These are phyloP conservation scores for Kodamaea lidongshanica DNA, from an alignment of 805 yeast species.

Conservation along the genomic window DNA sequence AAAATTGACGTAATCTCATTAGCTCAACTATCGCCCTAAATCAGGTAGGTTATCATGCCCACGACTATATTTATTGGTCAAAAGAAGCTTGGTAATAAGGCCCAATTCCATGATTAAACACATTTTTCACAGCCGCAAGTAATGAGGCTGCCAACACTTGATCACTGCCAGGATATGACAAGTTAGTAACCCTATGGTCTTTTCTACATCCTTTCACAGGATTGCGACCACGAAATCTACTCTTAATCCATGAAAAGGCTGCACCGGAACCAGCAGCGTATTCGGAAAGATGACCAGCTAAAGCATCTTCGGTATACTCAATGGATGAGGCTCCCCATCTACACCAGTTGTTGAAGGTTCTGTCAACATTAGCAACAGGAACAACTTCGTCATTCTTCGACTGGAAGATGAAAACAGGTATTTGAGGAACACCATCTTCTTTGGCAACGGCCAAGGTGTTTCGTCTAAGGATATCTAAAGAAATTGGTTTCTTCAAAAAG, in stretches of 20 bases:
- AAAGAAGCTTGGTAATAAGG: constrained; percentile 1
- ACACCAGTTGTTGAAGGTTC: constrained; percentile 9
- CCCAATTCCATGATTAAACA: constrained; percentile 3
- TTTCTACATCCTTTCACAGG: constrained; percentile 15
- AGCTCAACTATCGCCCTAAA: constrained; percentile 1
- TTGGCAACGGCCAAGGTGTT: not conserved
- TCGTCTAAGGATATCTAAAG: not conserved
- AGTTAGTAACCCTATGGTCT: constrained; percentile 39
- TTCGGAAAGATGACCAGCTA: constrained; percentile 22
- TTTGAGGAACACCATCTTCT: constrained; percentile 3
- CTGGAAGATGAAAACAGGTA: constrained; percentile 9
- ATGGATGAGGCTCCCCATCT: constrained; percentile 16
- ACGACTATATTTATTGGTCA: too few species aligned
- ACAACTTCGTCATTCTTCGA: constrained; percentile 7
- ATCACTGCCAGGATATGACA: constrained; percentile 35
- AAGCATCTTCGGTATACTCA: constrained; percentile 21
- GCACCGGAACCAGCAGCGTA: constrained; percentile 9
- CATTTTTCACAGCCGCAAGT: constrained; percentile 1
- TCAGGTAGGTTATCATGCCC: not conserved
- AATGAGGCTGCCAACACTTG: not conserved
- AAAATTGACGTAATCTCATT: too few species aligned
- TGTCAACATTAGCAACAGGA: constrained; percentile 5
- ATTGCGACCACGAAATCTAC: constrained; percentile 12
- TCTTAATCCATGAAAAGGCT: constrained; percentile 16
- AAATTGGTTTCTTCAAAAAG: constrained; percentile 6